Evolutionary conservation across 768 basidiomycete species (phyloP), one percentile per base, ranked within the genome.

Genomic region (Albatrellus ellisii): DNA sequence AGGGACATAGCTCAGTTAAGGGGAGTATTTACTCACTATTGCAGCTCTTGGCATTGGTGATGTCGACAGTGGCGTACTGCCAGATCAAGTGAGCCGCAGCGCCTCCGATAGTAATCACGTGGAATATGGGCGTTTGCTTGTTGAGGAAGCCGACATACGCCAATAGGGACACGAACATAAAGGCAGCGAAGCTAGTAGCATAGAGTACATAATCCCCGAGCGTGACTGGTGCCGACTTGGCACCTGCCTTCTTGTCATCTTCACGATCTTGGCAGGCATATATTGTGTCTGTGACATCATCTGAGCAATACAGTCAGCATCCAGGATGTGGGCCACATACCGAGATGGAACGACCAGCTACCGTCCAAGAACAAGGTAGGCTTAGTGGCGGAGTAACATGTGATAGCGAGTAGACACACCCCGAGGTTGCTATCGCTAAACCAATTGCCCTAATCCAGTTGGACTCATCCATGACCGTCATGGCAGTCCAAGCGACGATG

Each of bases 231-330:
- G 80, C 86, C 6, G 81, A 86, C 46, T 76, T 73, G 31, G 86
- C 75, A 14, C 79, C 79, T 42, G 73, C 75, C 39, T 72, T 68
- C 29, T 77, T 57, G 57, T 87, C 84, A 60, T 86, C 85, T 42
- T 67, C 59, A 42, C 79, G 77, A 57, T 88, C 85, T 63, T 85
- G 73, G 55, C 79, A 84, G 14, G 80, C 83, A 54, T 88, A 87
- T 45, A 81, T 76, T 6, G 79, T 79, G 56, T 83, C 69, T 55
- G 64, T 56, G 38, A n/a, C n/a, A n/a, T n/a, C n/a, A n/a, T n/a
- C n/a, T n/a, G n/a, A n/a, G n/a, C n/a, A n/a, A n/a, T n/a, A n/a
- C n/a, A n/a, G n/a, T n/a, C n/a, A n/a, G n/a, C n/a, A n/a, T n/a
- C n/a, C n/a, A 26, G n/a, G 37, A 22, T 14, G 11, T 12, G 17